Base-by-base conservation (phyloP, 352 stramenopile genomes). In the Globisporangium canariense region DNA sequence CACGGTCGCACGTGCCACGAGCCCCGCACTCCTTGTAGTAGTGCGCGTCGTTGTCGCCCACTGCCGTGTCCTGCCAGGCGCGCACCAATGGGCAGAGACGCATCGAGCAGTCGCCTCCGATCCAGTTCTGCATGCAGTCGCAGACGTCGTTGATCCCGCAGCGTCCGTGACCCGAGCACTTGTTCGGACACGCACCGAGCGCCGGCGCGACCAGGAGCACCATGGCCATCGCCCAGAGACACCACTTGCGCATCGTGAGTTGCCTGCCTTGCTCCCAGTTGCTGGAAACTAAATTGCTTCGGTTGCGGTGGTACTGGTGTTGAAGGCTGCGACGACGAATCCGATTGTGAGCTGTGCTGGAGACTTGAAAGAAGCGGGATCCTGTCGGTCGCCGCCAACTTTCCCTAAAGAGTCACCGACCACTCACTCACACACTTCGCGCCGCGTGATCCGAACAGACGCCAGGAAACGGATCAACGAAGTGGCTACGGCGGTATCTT, bases 111-210 rank as follows among this genome's bases (percentile, higher is more conserved):
- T 87, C 78, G 18, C 73, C 74, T 18, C 73, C 68, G 52, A 69
- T 65, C 78, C 80, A 97, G 67, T 94, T 95, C 45, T 81, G 77
- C 73, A 94, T 89, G 76, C 90, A 97, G 20, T 71, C 69, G 60
- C 85, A 95, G 64, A 88, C 77, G 60, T 94, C 79, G 75, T 82
- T 90, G 60, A 74, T 65, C 62, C 77, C 81, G 65, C 90, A 97
- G 57, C 75, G 69, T 30, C 91, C 90, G 62, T 97, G 90, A 30
- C 86, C 88, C n/a, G 76, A 92, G 74, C 90, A 98, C 71, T 90
- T 90, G 81, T 97, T 97, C 20, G 78, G 75, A 46, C 78, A 83
- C 49, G 76, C 76, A 0, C 56, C 73, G 10, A 70, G 32, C 28
- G 64, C 51, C 0, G 65, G 55, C 13, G 63, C 55, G 28, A 69